Base-by-base conservation (phyloP, 495 filamentous ascomycete species). In the Diplogelasinospora grovesii region DNA sequence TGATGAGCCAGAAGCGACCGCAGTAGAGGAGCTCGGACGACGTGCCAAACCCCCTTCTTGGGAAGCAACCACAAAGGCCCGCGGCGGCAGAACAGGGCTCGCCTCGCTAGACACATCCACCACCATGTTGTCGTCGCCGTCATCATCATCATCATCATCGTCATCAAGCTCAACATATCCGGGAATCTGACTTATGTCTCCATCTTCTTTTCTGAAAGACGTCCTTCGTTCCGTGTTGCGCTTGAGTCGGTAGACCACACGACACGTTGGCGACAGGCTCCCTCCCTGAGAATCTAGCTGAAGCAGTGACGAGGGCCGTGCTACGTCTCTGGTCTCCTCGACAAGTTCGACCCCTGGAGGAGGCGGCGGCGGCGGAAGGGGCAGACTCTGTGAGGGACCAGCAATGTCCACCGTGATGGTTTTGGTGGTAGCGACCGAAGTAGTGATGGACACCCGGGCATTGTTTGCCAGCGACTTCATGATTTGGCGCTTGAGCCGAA, bases 371-470 rank as follows among this genome's bases (percentile, higher is more conserved):
- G 82, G 74, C 7, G 70, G 59, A 19, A 88, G 69, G 11, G 78
- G 72, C 3, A 77, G 66, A 16, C 65, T 65, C 14, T 75, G 66
- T 20, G 77, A 67, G 28, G 82, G 77, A 21, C 84, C 79, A 13
- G 68, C 77, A 14, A 87, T 75, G 41, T 86, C 81, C 3, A 89
- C 81, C 0, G 81, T 85, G 45, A 87, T 80, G 0, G 74, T 86
- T 35, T 79, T 79, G 3, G 77, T 81, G 5, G 78, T 84, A 14
- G 73, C 68, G 7, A 74, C 65, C 16, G 79, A 75, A 3, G 79
- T 81, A 7, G 69, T 78, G 31, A 88, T 79, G 5, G 80, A 82
- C 24, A 84, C 77, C 36, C 65, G 64, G 2, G 75, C 68, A 39
- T 69, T 65, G 8, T 63, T 49, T 0, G 70, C 65, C 18, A 77